Percentiles rank a stretch among this genome's conserved stretches.
Conservation (phyloP, 2,329 filamentous ascomycete species). For the Plectosphaerella plurivora region DNA sequence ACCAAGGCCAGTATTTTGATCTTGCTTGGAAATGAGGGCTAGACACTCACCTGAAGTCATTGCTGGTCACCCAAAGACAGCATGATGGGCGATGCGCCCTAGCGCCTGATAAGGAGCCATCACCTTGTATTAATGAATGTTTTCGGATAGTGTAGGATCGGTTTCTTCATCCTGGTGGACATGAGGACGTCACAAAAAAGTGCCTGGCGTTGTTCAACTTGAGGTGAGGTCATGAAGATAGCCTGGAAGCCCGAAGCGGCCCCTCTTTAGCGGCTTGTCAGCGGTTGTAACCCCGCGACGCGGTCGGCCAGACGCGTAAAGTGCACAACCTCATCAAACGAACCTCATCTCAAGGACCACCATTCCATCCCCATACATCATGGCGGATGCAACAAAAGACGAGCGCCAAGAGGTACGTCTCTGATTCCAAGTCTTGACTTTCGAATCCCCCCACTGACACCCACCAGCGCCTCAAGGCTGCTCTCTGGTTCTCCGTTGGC, state of each 20-base stretch:
- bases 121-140: no score
- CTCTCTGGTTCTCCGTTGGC: constrained; percentile 78
- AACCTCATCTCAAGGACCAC: not conserved
- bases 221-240: not conserved
- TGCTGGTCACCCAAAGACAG: no score
- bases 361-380: constrained; percentile 11
- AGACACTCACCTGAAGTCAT: no score
- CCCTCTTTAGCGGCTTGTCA: no score
- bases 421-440: no score
- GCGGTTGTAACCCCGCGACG: constrained; percentile 1
- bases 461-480: constrained; percentile 71
- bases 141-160: no score
- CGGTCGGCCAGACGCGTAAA: constrained; percentile 9
- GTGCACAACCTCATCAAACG: not conserved
- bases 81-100: no score
- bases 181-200: not conserved
- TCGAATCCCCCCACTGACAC: not conserved
- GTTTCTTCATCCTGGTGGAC: not conserved
- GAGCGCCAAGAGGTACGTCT: constrained; percentile 29
- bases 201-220: not conserved
- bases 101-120: no score
- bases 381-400: constrained; percentile 26
- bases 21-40: no score
- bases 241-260: no score
- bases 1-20: no score